phyloP scores from a whole-genome alignment of 805 yeast genomes.

The Yarrowia yakushimensis region DNA sequence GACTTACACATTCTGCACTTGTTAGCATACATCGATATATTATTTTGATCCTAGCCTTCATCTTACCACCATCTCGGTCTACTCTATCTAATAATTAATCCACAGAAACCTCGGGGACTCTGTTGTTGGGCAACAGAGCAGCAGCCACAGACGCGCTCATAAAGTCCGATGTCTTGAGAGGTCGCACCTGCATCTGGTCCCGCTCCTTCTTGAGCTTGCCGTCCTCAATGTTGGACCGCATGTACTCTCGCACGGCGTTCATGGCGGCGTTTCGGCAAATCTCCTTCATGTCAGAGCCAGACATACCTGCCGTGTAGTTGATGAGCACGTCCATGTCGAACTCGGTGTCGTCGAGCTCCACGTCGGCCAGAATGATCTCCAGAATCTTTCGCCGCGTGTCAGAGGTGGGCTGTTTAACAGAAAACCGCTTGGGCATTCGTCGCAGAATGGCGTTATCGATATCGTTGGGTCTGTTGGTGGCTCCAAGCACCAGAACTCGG shows the following conservation, averaged over 20 bases:
- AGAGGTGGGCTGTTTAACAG: conserved; percentile 66
- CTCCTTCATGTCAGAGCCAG: conserved; percentile 91
- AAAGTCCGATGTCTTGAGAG: conserved; percentile 64
- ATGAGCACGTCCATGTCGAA: conserved; percentile 65
- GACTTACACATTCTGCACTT: no score
- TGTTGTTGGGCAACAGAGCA: conserved; percentile 15
- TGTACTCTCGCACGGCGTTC: conserved; percentile 81
- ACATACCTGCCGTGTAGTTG: conserved; percentile 61
- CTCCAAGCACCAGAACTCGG: conserved; percentile 83
- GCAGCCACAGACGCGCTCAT: conserved; percentile 16
- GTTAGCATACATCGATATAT: background rate
- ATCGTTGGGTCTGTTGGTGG: conserved; percentile 88
- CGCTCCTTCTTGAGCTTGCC: conserved; percentile 39
- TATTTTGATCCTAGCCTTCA: background rate
- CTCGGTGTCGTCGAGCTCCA: conserved; percentile 50
- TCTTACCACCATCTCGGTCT: background rate
- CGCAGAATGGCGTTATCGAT: conserved; percentile 90
- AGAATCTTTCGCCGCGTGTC: conserved; percentile 69
- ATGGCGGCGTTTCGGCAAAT: conserved; percentile 91
- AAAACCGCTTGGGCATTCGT: conserved; percentile 86
- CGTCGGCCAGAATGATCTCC: conserved; percentile 60
- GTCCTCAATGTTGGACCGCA: conserved; percentile 53
- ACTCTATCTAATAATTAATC: conserved; percentile 16
- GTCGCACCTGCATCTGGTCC: conserved; percentile 50
- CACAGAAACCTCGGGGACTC: conserved; percentile 19